These are phyloP conservation scores for Voacanga thouarsii DNA, from an alignment of 257 asterid species.

Conservation along the genomic window DNA sequence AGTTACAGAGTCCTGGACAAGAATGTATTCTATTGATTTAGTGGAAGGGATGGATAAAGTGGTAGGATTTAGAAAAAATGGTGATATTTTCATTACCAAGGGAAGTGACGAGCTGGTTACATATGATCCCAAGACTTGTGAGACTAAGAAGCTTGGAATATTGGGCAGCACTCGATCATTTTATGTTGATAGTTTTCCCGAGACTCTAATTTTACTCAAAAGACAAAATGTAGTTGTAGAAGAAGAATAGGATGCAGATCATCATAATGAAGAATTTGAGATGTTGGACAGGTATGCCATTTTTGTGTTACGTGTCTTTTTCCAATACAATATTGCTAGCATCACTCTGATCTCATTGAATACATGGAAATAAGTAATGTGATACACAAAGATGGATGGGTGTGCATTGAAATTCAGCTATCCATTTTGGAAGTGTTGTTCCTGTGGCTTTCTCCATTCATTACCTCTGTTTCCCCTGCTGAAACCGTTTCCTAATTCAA, in stretches of 20 bases:
- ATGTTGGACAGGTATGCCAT: not conserved
- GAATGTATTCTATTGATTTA: constrained; percentile 35
- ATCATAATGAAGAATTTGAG: not conserved
- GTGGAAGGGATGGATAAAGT: constrained; percentile 11
- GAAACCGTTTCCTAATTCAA: not conserved
- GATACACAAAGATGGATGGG: not conserved
- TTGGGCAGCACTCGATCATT: constrained; percentile 37
- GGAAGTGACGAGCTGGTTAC: constrained; percentile 25
- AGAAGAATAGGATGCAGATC: constrained; percentile 10
- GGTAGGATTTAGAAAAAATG: constrained; percentile 22
- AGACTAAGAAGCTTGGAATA: constrained; percentile 31
- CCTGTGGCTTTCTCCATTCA: not conserved
- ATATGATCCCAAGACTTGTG: constrained; percentile 26
- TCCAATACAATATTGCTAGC: not conserved
- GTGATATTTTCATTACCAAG: constrained; percentile 39
- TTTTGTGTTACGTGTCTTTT: not conserved
- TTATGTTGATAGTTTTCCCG: constrained; percentile 35
- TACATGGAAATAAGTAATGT: not conserved
- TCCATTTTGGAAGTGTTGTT: not conserved
- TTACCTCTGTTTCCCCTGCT: not conserved
- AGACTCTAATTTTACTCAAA: constrained; percentile 43
- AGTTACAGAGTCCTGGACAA: constrained; percentile 51
- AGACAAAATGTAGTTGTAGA: constrained; percentile 11
- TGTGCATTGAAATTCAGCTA: not conserved
- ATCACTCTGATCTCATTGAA: not conserved